Evolutionary conservation across 176 grass and related monocot genomes (phyloP).

Genomic region (Paspalum notatum): DNA sequence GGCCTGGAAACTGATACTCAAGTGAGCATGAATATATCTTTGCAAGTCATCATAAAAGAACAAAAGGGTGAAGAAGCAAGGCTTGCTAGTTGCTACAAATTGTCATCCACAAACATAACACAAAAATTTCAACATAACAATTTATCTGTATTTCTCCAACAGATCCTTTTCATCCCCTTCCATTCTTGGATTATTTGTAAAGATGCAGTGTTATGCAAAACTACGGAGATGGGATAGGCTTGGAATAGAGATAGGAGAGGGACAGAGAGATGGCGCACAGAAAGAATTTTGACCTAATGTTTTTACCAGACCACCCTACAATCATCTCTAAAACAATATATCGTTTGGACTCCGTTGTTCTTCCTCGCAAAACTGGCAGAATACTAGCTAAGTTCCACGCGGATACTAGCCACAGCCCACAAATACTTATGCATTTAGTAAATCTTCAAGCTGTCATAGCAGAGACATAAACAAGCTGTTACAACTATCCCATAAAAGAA

Average conservation of each 20-base stretch:
- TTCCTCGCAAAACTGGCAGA: neutral
- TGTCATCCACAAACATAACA: neutral
- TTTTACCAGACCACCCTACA: neutral
- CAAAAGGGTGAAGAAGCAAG: neutral
- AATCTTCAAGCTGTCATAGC: neutral
- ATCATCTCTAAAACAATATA: slow-evolving; percentile 24
- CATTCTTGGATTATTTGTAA: neutral
- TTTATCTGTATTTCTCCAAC: neutral
- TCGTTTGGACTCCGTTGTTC: neutral
- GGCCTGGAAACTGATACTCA: neutral
- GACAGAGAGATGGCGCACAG: neutral
- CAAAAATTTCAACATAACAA: neutral
- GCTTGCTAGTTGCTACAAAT: neutral
- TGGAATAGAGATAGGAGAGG: neutral
- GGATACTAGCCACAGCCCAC: neutral
- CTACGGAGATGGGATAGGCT: neutral
- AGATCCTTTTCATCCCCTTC: neutral
- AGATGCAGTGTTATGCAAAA: neutral
- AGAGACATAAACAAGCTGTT: no score
- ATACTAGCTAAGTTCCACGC: neutral
- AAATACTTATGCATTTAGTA: neutral
- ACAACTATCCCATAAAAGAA: neutral
- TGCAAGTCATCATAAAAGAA: neutral
- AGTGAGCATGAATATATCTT: neutral
- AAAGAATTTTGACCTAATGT: neutral